Percentiles rank a stretch among this genome's conserved stretches.
Conservation (phyloP, 2,329 filamentous ascomycete genomes). For the Pseudogymnoascus sp. region DNA sequence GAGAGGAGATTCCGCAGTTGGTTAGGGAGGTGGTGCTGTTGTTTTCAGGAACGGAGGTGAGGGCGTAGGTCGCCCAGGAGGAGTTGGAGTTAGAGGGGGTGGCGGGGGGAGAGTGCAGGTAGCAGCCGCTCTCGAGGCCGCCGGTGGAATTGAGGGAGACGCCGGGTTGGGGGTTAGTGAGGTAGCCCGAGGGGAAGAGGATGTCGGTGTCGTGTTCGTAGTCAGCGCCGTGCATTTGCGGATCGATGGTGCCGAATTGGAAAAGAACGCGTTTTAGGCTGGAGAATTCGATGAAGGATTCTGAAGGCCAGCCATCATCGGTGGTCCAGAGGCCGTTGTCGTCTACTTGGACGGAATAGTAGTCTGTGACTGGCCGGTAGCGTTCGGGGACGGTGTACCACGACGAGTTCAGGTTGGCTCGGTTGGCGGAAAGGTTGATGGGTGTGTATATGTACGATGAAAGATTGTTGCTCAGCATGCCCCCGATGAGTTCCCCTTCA, state of each 20-base stretch:
- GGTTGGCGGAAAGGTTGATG: constrained; percentile 37
- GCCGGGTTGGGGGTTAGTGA: constrained; percentile 30
- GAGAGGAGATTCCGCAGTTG: constrained; percentile 51
- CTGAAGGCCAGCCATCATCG: constrained; percentile 55
- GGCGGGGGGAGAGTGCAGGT: constrained; percentile 36
- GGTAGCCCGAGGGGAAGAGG: constrained; percentile 42
- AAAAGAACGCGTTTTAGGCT: constrained; percentile 45
- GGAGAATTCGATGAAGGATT: constrained; percentile 46
- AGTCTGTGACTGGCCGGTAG: constrained; percentile 41
- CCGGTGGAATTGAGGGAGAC: constrained; percentile 31
- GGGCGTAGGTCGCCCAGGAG: constrained; percentile 40
- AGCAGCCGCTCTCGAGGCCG: constrained; percentile 42
- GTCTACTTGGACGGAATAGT: constrained; percentile 36
- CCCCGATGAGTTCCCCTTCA: constrained; percentile 35
- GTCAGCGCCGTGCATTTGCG: constrained; percentile 48
- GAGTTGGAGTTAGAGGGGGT: constrained; percentile 38
- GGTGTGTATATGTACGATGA: constrained; percentile 47
- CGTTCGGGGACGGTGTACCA: constrained; percentile 42
- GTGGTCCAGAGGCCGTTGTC: constrained; percentile 34
- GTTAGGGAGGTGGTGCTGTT: constrained; percentile 32
- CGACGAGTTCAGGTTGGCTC: constrained; percentile 46
- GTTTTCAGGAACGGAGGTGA: constrained; percentile 18
- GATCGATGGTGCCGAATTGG: constrained; percentile 47
- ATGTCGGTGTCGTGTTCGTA: constrained; percentile 38
- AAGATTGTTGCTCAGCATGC: constrained; percentile 38